Evolutionary conservation across 371 early-diverging fungal species (phyloP), one percentile per base, ranked within the genome.

Genomic region (Mucor plumbeus): DNA sequence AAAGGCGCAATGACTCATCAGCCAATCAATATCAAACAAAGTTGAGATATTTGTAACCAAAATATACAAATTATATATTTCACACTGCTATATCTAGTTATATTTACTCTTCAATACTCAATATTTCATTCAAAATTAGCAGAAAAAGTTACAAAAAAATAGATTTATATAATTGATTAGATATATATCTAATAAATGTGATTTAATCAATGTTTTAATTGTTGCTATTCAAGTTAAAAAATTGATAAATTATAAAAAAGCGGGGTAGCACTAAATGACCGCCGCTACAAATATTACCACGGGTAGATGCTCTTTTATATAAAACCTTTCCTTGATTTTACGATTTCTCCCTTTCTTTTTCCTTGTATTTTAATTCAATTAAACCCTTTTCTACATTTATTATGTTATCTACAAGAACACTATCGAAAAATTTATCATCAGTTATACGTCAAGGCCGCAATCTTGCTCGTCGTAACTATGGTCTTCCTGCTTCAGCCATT

Each of bases 401-500:
- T 19, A 65, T 59, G 59, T 39, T 59, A 33, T 34, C 64, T 44
- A 43, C 64, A 33, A 31, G 43, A 33, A 35, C 55, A 21, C 35
- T 64, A 40, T 56, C 56, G n/a, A 55, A 40, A 63, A 50, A 50
- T 10, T 68, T 47, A 11, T 65, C 14, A 53, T 63, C 47, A 34
- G 34, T 56, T 8, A 13, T 56, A 14, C 56, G 35, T 34, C 63
- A 64, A 38, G 60, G 69, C 19, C n/a, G 34, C 21, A 41, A 35
- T 26, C 26, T 62, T 31, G 38, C 47, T 54, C 64, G 65, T 15
- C 73, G 70, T 58, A 47, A 60, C 21, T 70, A 73, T 48, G 67
- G 64, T 39, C 61, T 66, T 55, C 70, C 70, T 55, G 65, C 71
- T 5, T 68, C 67, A 35, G 73, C 73, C 36, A 70, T 71, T 67